These are phyloP conservation scores for Lipomyces japonicus DNA, from an alignment of 805 yeast genomes.

Conservation along the genomic window DNA sequence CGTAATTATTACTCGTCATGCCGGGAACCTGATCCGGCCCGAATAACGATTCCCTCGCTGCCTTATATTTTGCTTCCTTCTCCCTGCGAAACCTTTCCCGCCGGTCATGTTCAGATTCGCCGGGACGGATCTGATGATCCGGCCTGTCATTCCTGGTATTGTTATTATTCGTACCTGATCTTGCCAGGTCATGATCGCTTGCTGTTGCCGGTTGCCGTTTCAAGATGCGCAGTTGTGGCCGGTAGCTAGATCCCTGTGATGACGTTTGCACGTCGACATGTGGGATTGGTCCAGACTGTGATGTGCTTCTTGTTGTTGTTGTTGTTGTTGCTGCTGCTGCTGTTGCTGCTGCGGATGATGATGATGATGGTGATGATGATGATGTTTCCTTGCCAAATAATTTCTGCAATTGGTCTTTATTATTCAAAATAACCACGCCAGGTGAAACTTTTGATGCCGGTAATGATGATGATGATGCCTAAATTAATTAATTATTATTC, in stretches of 20 bases:
- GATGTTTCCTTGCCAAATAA: conserved; percentile 3
- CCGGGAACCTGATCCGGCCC: conserved; percentile 6
- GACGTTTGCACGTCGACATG: conserved; percentile 10
- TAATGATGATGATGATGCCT: not conserved
- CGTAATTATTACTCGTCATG: not conserved
- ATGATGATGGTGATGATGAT: not conserved
- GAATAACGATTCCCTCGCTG: conserved; percentile 23
- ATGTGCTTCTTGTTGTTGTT: not conserved
- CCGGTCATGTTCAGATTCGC: conserved; percentile 18
- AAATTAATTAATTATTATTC: too few relatives aligned
- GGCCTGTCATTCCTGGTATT: not conserved
- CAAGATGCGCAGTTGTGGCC: conserved; percentile 25
- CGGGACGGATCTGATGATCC: too few relatives aligned
- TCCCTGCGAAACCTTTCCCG: conserved; percentile 17
- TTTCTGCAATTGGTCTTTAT: conserved; percentile 11
- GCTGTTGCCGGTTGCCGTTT: conserved; percentile 14
- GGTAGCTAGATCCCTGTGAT: conserved; percentile 17
- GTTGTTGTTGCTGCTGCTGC: not conserved
- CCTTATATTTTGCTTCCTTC: conserved; percentile 21
- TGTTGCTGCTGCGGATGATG: not conserved
- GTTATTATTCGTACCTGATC: not conserved
- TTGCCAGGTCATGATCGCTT: not conserved
- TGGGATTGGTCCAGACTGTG: not conserved
- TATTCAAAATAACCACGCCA: conserved; percentile 12
- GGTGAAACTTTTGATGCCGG: not conserved